Evolutionary conservation across 2,329 filamentous ascomycete genomes (phyloP).

Genomic region (Apiospora pterosperma): DNA sequence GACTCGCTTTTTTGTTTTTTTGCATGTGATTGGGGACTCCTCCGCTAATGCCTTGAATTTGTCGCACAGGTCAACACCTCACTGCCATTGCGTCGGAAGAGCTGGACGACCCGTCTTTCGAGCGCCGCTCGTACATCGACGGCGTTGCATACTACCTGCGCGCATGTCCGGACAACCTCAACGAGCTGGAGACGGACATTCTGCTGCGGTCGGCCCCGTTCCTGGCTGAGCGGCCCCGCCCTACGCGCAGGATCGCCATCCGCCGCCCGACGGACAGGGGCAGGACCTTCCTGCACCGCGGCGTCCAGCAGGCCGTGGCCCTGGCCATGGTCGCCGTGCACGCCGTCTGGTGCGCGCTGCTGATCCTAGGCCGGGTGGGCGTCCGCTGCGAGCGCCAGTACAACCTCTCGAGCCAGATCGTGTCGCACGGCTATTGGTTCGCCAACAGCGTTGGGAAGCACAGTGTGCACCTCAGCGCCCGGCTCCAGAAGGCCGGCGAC

Average conservation of each 20-base stretch:
- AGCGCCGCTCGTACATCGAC: conserved; percentile 12
- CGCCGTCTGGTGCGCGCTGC: conserved; percentile 57
- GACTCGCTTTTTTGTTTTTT: neutral
- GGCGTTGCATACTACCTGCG: conserved; percentile 12
- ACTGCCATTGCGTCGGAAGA: conserved; percentile 7
- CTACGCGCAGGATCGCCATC: neutral
- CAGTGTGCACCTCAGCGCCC: conserved; percentile 48
- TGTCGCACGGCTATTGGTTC: conserved; percentile 48
- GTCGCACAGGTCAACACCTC: conserved; percentile 8
- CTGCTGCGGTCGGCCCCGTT: conserved; percentile 9
- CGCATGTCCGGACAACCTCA: conserved; percentile 9
- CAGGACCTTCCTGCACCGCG: conserved; percentile 54
- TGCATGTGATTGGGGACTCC: conserved; percentile 2
- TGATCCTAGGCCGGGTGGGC: conserved; percentile 44
- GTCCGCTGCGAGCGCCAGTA: conserved; percentile 65
- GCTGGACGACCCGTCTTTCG: conserved; percentile 8
- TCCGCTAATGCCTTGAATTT: neutral
- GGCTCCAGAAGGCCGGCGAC: conserved; percentile 59
- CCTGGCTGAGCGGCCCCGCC: conserved; percentile 6
- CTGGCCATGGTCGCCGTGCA: conserved; percentile 57
- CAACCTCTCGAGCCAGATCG: conserved; percentile 57
- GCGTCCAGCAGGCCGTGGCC: conserved; percentile 53
- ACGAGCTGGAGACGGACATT: conserved; percentile 8
- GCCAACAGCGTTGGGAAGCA: conserved; percentile 51
- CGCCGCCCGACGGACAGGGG: conserved; percentile 15